phyloP scores from a whole-genome alignment of 1,284 basidiomycete genomes.

The Cryptococcus sp. region DNA sequence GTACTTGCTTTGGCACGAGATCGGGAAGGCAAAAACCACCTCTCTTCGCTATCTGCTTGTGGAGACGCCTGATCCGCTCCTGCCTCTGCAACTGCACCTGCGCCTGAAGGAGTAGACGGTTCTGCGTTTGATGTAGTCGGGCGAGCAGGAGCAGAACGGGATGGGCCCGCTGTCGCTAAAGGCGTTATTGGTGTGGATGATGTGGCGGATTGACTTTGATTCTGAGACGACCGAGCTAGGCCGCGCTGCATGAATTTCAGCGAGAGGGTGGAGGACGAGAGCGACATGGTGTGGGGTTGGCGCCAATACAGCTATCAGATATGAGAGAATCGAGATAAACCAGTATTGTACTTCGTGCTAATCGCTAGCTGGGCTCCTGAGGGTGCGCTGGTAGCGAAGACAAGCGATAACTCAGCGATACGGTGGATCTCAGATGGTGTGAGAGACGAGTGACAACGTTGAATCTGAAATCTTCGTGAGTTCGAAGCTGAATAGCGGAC shows the following conservation, averaged over 20 bases:
- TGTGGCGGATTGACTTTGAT: neutral
- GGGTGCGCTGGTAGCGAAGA: too few species aligned
- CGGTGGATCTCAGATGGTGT: too few species aligned
- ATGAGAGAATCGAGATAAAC: neutral
- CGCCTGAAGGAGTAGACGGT: slow-evolving; percentile 5
- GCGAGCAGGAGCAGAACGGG: neutral
- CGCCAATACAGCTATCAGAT: neutral
- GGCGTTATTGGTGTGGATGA: neutral
- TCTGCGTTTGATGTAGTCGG: neutral
- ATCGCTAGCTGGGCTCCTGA: too few species aligned
- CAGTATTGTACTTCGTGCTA: neutral
- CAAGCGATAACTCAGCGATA: too few species aligned
- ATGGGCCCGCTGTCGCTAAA: neutral
- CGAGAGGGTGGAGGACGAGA: slow-evolving; percentile 47
- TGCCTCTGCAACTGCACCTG: neutral
- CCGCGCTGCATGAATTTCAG: slow-evolving; percentile 53
- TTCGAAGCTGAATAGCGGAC: too few species aligned
- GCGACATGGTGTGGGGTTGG: slow-evolving; percentile 25
- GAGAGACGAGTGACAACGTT: too few species aligned
- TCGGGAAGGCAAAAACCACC: slow-evolving; percentile 29
- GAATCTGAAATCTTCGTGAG: too few species aligned
- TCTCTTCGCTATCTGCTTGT: slow-evolving; percentile 20
- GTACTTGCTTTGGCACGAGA: neutral
- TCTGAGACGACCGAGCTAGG: slow-evolving; percentile 19
- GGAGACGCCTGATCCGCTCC: neutral